phyloP scores from a whole-genome alignment of 2,329 filamentous ascomycete species.

The Colletotrichum sp. region DNA sequence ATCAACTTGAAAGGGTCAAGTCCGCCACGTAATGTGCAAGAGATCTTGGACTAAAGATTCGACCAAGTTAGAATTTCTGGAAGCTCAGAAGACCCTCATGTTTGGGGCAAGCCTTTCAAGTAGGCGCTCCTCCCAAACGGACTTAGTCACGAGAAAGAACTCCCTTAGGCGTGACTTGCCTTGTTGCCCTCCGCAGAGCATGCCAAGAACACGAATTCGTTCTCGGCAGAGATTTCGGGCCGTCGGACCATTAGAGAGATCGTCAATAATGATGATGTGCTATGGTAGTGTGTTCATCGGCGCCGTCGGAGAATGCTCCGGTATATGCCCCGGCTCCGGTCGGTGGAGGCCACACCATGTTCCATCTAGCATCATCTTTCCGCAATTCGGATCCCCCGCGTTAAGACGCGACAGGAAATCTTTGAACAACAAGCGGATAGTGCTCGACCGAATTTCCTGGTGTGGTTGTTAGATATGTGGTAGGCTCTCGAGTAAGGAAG shows the following conservation, averaged over 20 bases:
- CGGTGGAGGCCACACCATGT: background rate
- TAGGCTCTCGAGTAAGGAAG: background rate
- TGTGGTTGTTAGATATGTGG: too few relatives aligned
- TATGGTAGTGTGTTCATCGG: background rate
- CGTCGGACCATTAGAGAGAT: background rate
- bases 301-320: background rate
- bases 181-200: background rate
- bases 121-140: background rate
- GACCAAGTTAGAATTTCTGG: background rate
- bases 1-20: background rate
- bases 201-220: background rate
- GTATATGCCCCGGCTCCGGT: slow-evolving; percentile 1
- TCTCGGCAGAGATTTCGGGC: background rate
- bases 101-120: background rate
- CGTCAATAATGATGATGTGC: background rate
- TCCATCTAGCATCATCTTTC: background rate
- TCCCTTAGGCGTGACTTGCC: background rate
- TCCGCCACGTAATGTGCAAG: background rate
- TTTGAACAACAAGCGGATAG: background rate
- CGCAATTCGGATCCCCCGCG: background rate
- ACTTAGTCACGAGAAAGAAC: background rate
- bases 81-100: background rate
- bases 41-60: background rate
- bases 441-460: too few relatives aligned
- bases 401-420: background rate